Percentiles rank a stretch among this genome's conserved stretches.
These are phyloP conservation scores for Cystobasidium pallidum DNA, from an alignment of 1,284 basidiomycete genomes.

Conservation along the genomic window DNA sequence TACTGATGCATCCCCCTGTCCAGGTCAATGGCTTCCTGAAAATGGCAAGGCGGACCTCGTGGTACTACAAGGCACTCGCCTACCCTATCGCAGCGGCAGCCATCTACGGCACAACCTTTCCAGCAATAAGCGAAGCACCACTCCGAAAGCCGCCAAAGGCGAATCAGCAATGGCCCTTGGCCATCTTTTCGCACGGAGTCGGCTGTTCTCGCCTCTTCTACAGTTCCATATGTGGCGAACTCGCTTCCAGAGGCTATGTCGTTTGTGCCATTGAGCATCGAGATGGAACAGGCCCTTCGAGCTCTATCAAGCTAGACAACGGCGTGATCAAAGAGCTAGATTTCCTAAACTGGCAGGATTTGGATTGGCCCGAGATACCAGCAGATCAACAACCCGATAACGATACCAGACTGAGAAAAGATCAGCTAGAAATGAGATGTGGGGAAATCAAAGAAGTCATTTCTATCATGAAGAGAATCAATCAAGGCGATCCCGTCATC, in stretches of 20 bases:
- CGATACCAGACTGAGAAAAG: constrained; percentile 58
- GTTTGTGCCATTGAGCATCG: constrained; percentile 62
- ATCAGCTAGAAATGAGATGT: constrained; percentile 60
- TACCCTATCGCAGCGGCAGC: constrained; percentile 55
- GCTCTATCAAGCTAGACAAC: constrained; percentile 55
- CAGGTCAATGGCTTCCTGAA: constrained; percentile 57
- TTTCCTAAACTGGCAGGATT: constrained; percentile 58
- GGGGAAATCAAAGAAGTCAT: constrained; percentile 59
- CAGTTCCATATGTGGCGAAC: constrained; percentile 59
- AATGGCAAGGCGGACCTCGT: constrained; percentile 57
- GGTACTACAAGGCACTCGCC: constrained; percentile 51
- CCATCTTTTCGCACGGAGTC: constrained; percentile 59
- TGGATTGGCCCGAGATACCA: constrained; percentile 61
- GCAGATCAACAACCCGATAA: constrained; percentile 55
- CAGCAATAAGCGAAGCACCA: constrained; percentile 56
- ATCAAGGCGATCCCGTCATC: constrained; percentile 51
- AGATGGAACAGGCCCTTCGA: constrained; percentile 60
- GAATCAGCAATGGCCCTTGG: constrained; percentile 59
- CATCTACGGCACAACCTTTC: constrained; percentile 58
- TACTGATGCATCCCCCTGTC: constrained; percentile 34
- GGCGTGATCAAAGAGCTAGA: constrained; percentile 55
- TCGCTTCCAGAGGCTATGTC: constrained; percentile 59
- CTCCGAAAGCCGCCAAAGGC: constrained; percentile 48
- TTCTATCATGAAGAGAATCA: constrained; percentile 55
- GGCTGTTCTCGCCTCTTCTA: constrained; percentile 59